Conservation (phyloP, 805 yeast genomes). For the Cyberlindnera suaveolens region DNA sequence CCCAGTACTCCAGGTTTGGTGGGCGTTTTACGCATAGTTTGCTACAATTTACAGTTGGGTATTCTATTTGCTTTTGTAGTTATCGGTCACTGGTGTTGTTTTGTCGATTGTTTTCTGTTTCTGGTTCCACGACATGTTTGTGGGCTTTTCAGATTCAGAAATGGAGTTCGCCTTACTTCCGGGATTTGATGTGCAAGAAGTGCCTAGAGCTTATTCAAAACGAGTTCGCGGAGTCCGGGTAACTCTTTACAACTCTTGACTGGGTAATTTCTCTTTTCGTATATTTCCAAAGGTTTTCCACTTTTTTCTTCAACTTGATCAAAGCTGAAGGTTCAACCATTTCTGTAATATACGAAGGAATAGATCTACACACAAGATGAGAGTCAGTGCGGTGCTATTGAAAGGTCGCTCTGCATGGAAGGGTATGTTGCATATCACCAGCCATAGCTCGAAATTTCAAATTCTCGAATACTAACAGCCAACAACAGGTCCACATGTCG, state of each 20-base stretch:
- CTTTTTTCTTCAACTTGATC: background rate
- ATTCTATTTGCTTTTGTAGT: no score
- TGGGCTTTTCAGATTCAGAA: background rate
- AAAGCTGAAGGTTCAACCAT: background rate
- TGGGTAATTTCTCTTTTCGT: background rate
- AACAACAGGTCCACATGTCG: constrained; percentile 73
- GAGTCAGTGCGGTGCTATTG: constrained; percentile 32
- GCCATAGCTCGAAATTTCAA: background rate
- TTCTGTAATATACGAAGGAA: background rate
- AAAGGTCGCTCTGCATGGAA: constrained; percentile 56
- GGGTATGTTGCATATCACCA: constrained; percentile 26
- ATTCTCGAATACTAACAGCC: constrained; percentile 2
- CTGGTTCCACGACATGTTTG: background rate
- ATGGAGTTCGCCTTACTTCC: no score
- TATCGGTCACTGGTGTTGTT: background rate
- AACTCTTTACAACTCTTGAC: background rate
- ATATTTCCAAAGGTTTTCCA: background rate
- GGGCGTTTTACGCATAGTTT: no score
- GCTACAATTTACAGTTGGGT: no score
- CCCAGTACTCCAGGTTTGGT: no score
- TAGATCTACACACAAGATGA: constrained; percentile 25
- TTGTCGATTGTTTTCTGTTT: background rate
- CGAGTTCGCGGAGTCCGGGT: background rate
- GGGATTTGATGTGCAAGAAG: no score
- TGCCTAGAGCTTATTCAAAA: background rate